These are phyloP conservation scores for Beta lomatogona DNA, from an alignment of 179 eudicot genomes.

Conservation along the genomic window DNA sequence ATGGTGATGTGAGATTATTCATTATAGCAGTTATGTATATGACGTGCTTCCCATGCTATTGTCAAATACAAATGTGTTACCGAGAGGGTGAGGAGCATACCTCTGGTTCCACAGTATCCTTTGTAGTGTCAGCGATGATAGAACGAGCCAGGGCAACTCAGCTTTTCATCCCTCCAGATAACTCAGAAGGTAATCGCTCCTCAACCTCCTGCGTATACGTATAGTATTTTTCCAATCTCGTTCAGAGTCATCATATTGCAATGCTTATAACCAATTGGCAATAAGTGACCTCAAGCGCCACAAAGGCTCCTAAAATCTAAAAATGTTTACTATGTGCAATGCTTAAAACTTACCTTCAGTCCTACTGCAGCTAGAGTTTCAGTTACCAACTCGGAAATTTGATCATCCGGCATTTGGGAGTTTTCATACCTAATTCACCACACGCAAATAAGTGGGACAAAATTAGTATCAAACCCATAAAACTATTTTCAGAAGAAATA, in stretches of 20 bases:
- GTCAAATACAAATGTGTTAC: not conserved
- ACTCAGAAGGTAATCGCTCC: conserved; percentile 84
- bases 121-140: conserved; percentile 76
- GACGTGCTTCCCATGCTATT: not conserved
- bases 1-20: not conserved
- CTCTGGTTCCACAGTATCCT: conserved; percentile 83
- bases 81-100: conserved; percentile 36
- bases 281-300: conserved; percentile 11
- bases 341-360: conserved; percentile 56
- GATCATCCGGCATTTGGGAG: conserved; percentile 73
- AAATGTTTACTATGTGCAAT: not conserved
- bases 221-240: conserved; percentile 5
- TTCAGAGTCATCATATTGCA: conserved; percentile 5
- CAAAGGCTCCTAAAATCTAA: not conserved
- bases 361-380: conserved; percentile 94
- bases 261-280: conserved; percentile 1
- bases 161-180: conserved; percentile 98
- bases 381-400: conserved; percentile 71
- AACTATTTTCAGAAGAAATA: not conserved
- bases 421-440: conserved; percentile 66
- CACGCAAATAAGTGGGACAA: conserved; percentile 9
- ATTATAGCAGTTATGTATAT: conserved; percentile 3
- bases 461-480: not conserved
- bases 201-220: conserved; percentile 69
- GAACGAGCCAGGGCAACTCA: conserved; percentile 96